A percentile compares a stretch with the other conserved stretches of the same genome.
These are phyloP conservation scores for Echites panduratus DNA, from an alignment of 257 asterid genomes.

Conservation along the genomic window DNA sequence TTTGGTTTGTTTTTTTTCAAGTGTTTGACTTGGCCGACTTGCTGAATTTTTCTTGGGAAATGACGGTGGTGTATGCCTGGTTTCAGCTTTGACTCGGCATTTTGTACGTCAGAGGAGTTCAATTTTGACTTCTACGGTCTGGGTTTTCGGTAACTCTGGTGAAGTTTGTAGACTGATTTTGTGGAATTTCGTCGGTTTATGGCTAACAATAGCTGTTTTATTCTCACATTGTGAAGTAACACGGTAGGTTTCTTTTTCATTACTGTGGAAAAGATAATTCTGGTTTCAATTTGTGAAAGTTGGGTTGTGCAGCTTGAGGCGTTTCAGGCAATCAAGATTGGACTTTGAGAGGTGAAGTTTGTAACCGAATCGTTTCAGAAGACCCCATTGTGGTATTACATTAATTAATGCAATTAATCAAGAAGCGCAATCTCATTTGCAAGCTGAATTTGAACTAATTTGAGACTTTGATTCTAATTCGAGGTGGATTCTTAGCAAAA, in stretches of 20 bases:
- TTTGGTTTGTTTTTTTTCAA: not conserved
- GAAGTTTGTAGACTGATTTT: not conserved
- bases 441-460: not conserved
- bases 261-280: not conserved
- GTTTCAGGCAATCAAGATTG: not conserved
- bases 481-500: slow-evolving; percentile 4
- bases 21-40: slow-evolving; percentile 14
- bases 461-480: not conserved
- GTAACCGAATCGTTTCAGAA: slow-evolving; percentile 2
- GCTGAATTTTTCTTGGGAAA: not conserved
- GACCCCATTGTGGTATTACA: not conserved
- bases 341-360: slow-evolving; percentile 5
- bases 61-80: slow-evolving; percentile 1
- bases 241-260: not conserved
- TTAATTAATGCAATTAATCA: slow-evolving; percentile 4
- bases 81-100: slow-evolving; percentile 11
- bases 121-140: slow-evolving; percentile 5
- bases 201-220: not conserved
- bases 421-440: not conserved
- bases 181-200: not conserved
- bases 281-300: not conserved
- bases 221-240: not conserved
- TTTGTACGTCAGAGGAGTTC: slow-evolving; percentile 6
- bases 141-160: not conserved
- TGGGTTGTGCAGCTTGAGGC: slow-evolving; percentile 3